Base-by-base conservation (phyloP, 1,284 basidiomycete genomes). In the Binderoboletus segoi region DNA sequence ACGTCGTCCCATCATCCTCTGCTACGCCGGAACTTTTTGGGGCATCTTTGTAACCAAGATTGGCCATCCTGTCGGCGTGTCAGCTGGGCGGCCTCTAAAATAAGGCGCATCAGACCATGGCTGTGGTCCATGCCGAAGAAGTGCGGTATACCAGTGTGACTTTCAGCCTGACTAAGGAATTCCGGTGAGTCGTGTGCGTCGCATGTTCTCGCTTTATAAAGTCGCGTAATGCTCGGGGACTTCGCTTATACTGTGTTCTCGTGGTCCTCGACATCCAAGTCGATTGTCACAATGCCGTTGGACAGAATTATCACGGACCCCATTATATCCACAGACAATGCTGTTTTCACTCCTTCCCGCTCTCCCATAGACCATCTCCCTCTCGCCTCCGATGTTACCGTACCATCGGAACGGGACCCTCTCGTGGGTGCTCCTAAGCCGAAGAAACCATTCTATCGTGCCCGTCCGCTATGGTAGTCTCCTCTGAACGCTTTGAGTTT, bases 381-480 rank as follows among this genome's bases (percentile, higher is more conserved):
- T 33, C 40, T 59, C 12, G 15, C 52, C 21, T 57, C 54, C 8
- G 57, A 57, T 18, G 37, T 35, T 33, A 16, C 32, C 57, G 28
- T 58, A 12, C 64, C 69, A n/a, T 69, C 69, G 3, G 69, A 73
- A 48, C 54, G 46, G 2, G 57, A 66, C 53, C 70, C 66, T 46
- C 65, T 70, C 26, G 37, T 73, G 2, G 60, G 59, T 12, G 21
- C 40, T 43, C 46, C 54, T 8, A 63, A 54, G 35, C 37, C 26
- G 11, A 82, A 77, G 75, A 88, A 88, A 65, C 83, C 83, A 1
- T 88, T 87, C 70, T 86, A 86, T 66, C 82, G 86, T 53, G 77
- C 86, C 3, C 73, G 86, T 53, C 86, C 86, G 37, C 64, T 88
- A 66, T 88, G 86, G 85, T 81, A 66, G 49, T 61, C 58, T 40